Conservation (phyloP, 2,329 filamentous ascomycete genomes). For the Didymella glomerata region DNA sequence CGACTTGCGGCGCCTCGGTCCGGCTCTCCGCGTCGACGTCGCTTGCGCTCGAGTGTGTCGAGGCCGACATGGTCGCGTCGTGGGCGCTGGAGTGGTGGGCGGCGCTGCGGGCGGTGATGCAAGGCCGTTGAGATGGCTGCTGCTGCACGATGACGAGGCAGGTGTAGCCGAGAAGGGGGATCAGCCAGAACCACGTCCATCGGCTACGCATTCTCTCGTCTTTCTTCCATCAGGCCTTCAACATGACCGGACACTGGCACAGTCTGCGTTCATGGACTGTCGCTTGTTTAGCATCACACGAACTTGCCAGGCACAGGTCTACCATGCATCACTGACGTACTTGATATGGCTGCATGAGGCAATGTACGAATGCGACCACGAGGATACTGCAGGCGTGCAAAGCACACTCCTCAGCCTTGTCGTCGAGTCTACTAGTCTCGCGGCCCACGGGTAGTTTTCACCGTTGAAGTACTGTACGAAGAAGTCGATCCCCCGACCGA, state of each 20-base stretch:
- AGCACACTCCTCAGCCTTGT: too few relatives aligned
- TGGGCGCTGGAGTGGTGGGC: conserved; percentile 6
- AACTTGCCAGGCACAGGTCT: too few relatives aligned
- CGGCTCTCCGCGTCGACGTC: conserved; percentile 34
- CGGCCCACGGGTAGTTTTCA: too few relatives aligned
- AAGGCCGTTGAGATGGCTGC: conserved; percentile 8
- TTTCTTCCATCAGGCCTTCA: background rate
- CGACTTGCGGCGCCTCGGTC: conserved; percentile 49
- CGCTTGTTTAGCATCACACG: too few relatives aligned
- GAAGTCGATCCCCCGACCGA: too few relatives aligned
- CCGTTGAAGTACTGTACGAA: too few relatives aligned
- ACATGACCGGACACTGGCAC: background rate
- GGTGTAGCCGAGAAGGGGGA: conserved; percentile 16
- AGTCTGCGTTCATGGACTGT: background rate
- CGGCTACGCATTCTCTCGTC: background rate
- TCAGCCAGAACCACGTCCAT: conserved; percentile 3
- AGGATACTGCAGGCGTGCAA: too few relatives aligned
- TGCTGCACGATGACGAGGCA: conserved; percentile 10
- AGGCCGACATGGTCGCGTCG: conserved; percentile 36
- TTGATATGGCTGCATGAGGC: too few relatives aligned
- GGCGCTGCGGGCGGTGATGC: conserved; percentile 5
- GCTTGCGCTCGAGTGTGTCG: conserved; percentile 43
- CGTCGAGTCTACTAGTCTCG: too few relatives aligned
- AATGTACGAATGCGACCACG: too few relatives aligned
- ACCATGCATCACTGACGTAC: too few relatives aligned